These are phyloP conservation scores for Neofusicoccum cordaticola DNA, from an alignment of 2,329 filamentous ascomycete species.

Conservation along the genomic window DNA sequence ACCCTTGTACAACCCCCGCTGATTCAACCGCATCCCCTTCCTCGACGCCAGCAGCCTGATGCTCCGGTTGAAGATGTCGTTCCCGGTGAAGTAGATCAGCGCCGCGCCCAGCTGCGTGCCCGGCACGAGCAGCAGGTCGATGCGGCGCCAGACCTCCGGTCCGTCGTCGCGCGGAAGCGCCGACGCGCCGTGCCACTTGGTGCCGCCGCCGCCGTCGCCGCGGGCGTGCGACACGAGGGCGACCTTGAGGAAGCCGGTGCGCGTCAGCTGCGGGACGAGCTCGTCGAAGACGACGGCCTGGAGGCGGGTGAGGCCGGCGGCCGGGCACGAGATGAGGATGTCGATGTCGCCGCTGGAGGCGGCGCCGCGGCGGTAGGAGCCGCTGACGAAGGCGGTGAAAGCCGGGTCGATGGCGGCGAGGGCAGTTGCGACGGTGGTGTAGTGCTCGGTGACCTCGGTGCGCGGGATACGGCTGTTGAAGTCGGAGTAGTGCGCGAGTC, in stretches of 20 bases:
- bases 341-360: slow-evolving; percentile 78
- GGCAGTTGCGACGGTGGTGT: slow-evolving; percentile 58
- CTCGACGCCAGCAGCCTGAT: slow-evolving; percentile 75
- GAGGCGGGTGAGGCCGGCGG: slow-evolving; percentile 53
- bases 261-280: slow-evolving; percentile 62
- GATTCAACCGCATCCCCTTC: slow-evolving; percentile 82
- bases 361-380: slow-evolving; percentile 81
- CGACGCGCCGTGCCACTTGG: slow-evolving; percentile 88
- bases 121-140: slow-evolving; percentile 83
- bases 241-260: slow-evolving; percentile 64
- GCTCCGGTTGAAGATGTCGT: slow-evolving; percentile 91
- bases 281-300: slow-evolving; percentile 59
- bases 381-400: slow-evolving; percentile 72
- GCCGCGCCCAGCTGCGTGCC: slow-evolving; percentile 77
- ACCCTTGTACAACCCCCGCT: slow-evolving; percentile 72
- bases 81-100: slow-evolving; percentile 91
- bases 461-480: slow-evolving; percentile 77
- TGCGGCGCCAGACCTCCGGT: slow-evolving; percentile 65
- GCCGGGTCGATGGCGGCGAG: slow-evolving; percentile 59
- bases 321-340: slow-evolving; percentile 71
- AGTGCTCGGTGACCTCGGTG: slow-evolving; percentile 69
- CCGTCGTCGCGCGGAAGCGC: slow-evolving; percentile 53
- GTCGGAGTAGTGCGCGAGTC: slow-evolving; percentile 76
- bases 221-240: slow-evolving; percentile 59
- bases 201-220: slow-evolving; percentile 51